A percentile compares a stretch with the other conserved stretches of the same genome.
phyloP scores from a whole-genome alignment of 345 rosid genomes.

The Citropsis articulata region DNA sequence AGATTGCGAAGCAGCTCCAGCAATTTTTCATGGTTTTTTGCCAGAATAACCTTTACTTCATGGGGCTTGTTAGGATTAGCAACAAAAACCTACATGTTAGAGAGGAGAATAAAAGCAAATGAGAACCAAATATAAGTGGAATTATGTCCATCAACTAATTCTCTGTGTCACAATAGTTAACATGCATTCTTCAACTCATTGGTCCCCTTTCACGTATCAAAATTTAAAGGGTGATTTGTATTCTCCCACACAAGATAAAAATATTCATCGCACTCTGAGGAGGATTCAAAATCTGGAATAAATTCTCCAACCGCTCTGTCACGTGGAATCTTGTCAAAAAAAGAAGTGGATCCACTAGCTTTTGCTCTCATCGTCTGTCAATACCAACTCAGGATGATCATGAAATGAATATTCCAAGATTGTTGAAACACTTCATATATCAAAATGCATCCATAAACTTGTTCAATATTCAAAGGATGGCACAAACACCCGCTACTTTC shows the following conservation, averaged over 20 bases:
- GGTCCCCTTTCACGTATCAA: background rate
- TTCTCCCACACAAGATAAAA: background rate
- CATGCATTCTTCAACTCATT: background rate
- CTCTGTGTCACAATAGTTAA: background rate
- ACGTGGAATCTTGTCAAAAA: background rate
- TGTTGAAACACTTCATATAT: background rate
- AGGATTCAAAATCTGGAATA: background rate
- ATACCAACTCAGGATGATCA: background rate
- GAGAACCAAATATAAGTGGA: background rate
- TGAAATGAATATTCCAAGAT: background rate
- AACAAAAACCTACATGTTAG: slow-evolving; percentile 66
- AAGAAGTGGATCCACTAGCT: background rate
- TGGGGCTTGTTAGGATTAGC: slow-evolving; percentile 97
- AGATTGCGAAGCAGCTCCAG: slow-evolving; percentile 65
- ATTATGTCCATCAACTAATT: background rate
- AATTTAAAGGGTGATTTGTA: background rate
- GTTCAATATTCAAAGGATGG: background rate
- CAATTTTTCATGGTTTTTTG: slow-evolving; percentile 76
- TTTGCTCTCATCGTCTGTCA: background rate
- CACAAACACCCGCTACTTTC: background rate
- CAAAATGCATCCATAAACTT: background rate
- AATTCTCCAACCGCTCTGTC: background rate
- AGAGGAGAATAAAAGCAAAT: background rate
- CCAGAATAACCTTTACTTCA: slow-evolving; percentile 78
- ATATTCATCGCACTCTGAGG: background rate